Evolutionary conservation across 2,329 filamentous ascomycete species (phyloP), one percentile per base, ranked within the genome.

Genomic region (Pseudogymnoascus sp.): DNA sequence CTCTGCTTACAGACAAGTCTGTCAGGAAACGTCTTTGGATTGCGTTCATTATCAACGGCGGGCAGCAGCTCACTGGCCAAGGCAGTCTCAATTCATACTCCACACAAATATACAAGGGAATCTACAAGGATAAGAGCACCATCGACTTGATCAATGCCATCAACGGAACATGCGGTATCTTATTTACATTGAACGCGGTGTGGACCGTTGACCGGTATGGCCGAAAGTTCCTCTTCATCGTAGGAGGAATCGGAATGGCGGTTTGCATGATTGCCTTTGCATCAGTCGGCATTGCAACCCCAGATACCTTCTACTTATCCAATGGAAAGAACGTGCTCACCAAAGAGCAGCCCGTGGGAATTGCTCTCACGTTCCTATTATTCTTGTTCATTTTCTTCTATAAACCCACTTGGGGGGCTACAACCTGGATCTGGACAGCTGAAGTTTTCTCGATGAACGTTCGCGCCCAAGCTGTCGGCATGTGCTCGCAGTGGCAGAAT

Each of bases 161-260:
- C 60, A 90, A 89, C 71, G 86, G 85, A 37, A 90, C 86, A 6
- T 87, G 85, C 66, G 85, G 85, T 62, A 90, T 90, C 64, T 63
- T 89, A 20, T 90, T 90, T 73, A 90, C 87, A 0, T 77, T 89
- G 53, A 89, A 89, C 66, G 86, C 87, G 14, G 81, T 86, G 37
- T 90, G 87, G 86, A 88, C 85, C 3, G 84, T 88, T 33, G 87
- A 90, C 71, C 80, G 86, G 57, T 89, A 86, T 66, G 87, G 87
- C 37, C 81, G 87, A 59, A 86, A 86, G 67, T 85, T 86, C 77
- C 76, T 90, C 61, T 80, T 90, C 68, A 85, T 90, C 61, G 77
- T 85, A 41, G 87, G 87, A 68, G 86, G 81, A 41, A 73, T 85
- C 50, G 87, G 87, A 37, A 90, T 90, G 82, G 84, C 81, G 3